These are phyloP conservation scores for Baorangia bicolor DNA, from an alignment of 768 basidiomycete species.

Conservation along the genomic window DNA sequence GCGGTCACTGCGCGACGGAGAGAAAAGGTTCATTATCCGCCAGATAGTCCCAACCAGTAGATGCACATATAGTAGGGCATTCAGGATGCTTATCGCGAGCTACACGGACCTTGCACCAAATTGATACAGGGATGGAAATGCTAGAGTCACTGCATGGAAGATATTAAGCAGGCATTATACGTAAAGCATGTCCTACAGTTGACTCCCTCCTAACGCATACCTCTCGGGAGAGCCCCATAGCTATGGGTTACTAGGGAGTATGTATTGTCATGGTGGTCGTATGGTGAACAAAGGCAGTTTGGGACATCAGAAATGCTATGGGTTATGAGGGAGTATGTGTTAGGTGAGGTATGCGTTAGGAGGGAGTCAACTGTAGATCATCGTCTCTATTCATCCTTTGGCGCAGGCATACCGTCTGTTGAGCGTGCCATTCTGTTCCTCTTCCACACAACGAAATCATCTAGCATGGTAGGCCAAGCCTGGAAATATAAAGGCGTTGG, in stretches of 20 bases:
- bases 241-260: too few relatives aligned
- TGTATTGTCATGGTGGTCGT: too few relatives aligned
- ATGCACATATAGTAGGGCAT: background rate
- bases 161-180: constrained; percentile 18
- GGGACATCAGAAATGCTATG: too few relatives aligned
- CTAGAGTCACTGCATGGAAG: constrained; percentile 6
- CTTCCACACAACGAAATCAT: constrained; percentile 77
- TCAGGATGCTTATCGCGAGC: background rate
- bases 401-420: background rate
- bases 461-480: constrained; percentile 84
- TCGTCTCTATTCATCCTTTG: background rate
- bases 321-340: too few relatives aligned
- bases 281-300: too few relatives aligned
- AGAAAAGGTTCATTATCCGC: background rate
- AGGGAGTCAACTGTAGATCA: too few relatives aligned
- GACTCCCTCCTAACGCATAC: too few relatives aligned
- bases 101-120: background rate
- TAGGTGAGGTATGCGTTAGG: too few relatives aligned
- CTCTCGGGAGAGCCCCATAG: too few relatives aligned
- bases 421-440: constrained; percentile 22
- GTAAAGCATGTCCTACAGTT: constrained; percentile 11
- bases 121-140: constrained; percentile 8
- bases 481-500: constrained; percentile 25
- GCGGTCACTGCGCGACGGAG: background rate
- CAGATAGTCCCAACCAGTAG: background rate